Base-by-base conservation (phyloP, 148 eudicot genomes). In the Persicaria maculosa region DNA sequence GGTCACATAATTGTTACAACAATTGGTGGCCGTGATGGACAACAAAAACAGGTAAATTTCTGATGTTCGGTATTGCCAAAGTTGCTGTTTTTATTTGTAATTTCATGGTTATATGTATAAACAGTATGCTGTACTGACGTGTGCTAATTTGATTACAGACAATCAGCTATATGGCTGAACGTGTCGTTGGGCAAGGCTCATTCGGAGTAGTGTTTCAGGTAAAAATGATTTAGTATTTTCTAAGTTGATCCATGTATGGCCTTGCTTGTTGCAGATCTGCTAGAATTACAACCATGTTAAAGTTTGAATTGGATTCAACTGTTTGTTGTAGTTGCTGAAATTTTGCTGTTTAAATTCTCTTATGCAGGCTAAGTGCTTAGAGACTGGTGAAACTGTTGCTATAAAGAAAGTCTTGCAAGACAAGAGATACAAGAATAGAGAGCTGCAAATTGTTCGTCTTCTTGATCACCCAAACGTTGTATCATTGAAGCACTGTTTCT, bases 161-260 rank as follows among this genome's bases (percentile, higher is more conserved):
- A 25, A 85, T 93, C 20, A 93, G 96, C 82, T 93, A 91, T 48
- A 93, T 90, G 98, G 98, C 98, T 16, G 98, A 93, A 83, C 89
- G 90, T 46, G 81, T 83, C 17, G 93, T 93, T 74, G 96, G 98
- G 57, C 91, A 86, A 46, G 93, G 98, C 75, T 93, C 98, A 1
- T 93, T 93, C 72, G 98, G 98, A 75, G 88, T 91, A 20, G 98
- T 93, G 72, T 90, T 90, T 77, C 95, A 92, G 92, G 97, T 92
- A 71, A 57, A 31, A 19, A 20, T 62, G 44, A 19, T 16, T 9
- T 72, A n/a, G 0, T 8, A n/a, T 19, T 8, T 77, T 14, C 36
- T 31, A 22, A 6, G 16, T 19, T 22, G 73, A 8, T 59, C 50
- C 44, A 2, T 76, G 15, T 22, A 50, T 65, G 19, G 47, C 43